Base-by-base conservation (phyloP, 306 rosid genomes). In the Ormosia semicastrata region DNA sequence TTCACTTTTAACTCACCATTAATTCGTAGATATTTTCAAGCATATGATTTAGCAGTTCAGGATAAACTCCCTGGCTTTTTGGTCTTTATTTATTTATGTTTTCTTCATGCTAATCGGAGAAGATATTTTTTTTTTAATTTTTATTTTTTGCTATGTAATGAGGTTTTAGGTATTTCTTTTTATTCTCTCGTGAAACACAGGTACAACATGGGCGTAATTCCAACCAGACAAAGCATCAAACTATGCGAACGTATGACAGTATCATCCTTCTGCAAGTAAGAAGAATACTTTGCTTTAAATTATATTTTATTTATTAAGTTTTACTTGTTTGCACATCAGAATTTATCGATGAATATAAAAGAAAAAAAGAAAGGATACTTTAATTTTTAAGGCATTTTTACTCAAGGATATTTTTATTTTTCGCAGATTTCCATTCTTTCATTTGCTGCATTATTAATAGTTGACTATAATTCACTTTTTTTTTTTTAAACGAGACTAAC, bases 241-340 rank as follows among this genome's bases (percentile, higher is more conserved):
- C 81, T 86, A 46, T 94, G 97, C 9, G 98, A 93, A 17, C 90
- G 87, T 44, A 58, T 93, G 30, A 84, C 97, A 1, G 97, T 88
- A 32, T 95, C 98, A 81, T 87, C 98, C 83, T 87, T 95, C 78
- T 95, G 95, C 78, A 91, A 97, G 98, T 93, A 84, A 43, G n/a
- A 83, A 72, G 46, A 10, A 44, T 77, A 43, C 44, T 70, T 63
- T 83, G 44, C 70, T 52, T 71, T 52, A 70, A 17, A 62, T 32
- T 18, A 34, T 70, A 60, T 17, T 39, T 52, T 71, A 69, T 7
- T 47, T 56, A 13, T 75, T 66, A 11, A 29, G n/a, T 56, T 80
- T 62, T 13, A 24, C 57, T 40, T 40, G 78, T 49, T 53, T 14
- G 54, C 47, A 53, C 44, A 30, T 68, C 33, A 40, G 30, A 62